phyloP scores from a whole-genome alignment of 129 eudicot species.

The Flaveria brownii region DNA sequence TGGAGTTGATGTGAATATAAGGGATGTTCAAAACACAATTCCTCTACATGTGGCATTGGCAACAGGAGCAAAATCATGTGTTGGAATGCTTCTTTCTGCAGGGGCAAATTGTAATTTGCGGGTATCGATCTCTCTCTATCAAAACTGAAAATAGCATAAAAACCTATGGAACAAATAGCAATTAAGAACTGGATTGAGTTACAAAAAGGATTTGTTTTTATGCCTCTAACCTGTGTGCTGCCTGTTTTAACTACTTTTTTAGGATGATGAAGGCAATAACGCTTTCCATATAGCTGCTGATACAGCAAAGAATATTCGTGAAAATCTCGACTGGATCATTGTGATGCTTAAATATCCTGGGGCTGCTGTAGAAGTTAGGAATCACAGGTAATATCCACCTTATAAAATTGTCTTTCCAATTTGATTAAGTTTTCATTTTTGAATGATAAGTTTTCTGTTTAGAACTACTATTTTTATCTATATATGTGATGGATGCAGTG shows the following conservation, averaged over 20 bases:
- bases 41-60: constrained; percentile 97
- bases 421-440: neutral
- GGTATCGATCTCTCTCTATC: constrained; percentile 41
- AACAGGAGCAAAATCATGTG: constrained; percentile 96
- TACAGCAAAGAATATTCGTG: constrained; percentile 93
- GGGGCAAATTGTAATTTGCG: constrained; percentile 95
- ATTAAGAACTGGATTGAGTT: constrained; percentile 7
- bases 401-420: constrained; percentile 1
- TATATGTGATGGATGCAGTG: constrained; percentile 57
- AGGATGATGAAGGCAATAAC: constrained; percentile 99
- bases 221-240: neutral
- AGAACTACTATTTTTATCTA: constrained; percentile 10
- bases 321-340: constrained; percentile 87
- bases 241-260: constrained; percentile 21
- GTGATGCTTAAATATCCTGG: constrained; percentile 88
- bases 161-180: neutral
- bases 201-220: neutral
- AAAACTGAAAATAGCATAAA: neutral
- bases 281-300: constrained; percentile 99
- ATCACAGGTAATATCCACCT: constrained; percentile 70
- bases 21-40: constrained; percentile 81
- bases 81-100: constrained; percentile 88
- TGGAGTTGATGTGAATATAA: constrained; percentile 91
- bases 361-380: constrained; percentile 83
- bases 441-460: neutral